These are phyloP conservation scores for Lasiodiplodia theobromae DNA, from an alignment of 2,329 filamentous ascomycete species.

Conservation along the genomic window DNA sequence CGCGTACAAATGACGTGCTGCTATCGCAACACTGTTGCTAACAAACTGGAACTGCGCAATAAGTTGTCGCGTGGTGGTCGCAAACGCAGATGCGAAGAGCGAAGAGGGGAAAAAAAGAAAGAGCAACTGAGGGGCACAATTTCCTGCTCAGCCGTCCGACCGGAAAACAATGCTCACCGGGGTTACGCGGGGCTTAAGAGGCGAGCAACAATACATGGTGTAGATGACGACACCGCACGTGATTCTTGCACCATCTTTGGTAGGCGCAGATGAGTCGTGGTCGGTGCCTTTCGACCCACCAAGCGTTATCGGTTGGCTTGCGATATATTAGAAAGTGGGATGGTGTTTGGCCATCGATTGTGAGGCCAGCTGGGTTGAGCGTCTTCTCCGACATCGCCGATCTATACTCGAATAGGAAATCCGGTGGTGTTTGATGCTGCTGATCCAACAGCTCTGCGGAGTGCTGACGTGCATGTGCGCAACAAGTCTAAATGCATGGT, in stretches of 20 bases:
- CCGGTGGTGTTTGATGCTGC: not conserved
- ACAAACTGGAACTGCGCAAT: not conserved
- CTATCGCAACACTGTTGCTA: not conserved
- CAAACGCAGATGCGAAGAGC: not conserved
- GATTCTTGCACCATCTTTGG: conserved; percentile 27
- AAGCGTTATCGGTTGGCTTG: not conserved
- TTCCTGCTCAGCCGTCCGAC: not conserved
- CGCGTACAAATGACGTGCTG: not conserved
- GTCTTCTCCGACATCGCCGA: not conserved
- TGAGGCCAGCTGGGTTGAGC: not conserved
- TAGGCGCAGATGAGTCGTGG: conserved; percentile 19
- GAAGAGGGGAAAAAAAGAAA: not conserved
- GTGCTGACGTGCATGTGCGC: no score
- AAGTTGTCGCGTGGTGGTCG: not conserved
- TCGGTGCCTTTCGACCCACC: not conserved
- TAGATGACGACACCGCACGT: conserved; percentile 28
- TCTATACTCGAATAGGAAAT: not conserved
- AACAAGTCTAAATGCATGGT: not conserved
- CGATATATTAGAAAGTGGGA: not conserved
- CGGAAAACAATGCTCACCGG: not conserved
- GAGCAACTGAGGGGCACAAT: not conserved
- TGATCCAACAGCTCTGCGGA: not conserved
- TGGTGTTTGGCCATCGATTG: not conserved
- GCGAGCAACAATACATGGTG: conserved; percentile 18
- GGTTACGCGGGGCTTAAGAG: conserved; percentile 16